A percentile compares a stretch with the other conserved stretches of the same genome.
phyloP scores from a whole-genome alignment of 345 rosid species.

The rapeseed (Brassica napus) region DNA sequence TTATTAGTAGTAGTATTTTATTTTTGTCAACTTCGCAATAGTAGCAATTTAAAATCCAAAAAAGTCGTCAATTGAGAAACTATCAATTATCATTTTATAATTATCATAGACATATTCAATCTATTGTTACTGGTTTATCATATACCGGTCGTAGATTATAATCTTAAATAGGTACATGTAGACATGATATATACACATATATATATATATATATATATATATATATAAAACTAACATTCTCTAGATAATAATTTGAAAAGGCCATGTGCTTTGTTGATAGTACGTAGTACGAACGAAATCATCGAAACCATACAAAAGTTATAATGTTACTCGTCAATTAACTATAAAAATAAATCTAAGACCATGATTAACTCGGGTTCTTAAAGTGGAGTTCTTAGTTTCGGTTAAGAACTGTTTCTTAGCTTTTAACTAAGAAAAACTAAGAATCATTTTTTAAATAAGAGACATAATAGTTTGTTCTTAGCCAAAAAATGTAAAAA shows the following conservation, averaged over 20 bases:
- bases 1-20: not conserved
- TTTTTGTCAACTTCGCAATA: not conserved
- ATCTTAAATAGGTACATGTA: slow-evolving; percentile 2
- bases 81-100: not conserved
- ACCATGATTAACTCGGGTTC: too few species aligned
- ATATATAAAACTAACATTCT: slow-evolving; percentile 3
- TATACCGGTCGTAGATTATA: slow-evolving; percentile 19
- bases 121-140: not conserved
- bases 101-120: not conserved
- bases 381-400: too few species aligned
- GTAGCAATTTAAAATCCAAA: not conserved
- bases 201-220: too few species aligned
- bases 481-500: too few species aligned
- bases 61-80: not conserved
- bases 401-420: too few species aligned
- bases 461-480: too few species aligned
- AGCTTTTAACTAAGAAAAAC: too few species aligned
- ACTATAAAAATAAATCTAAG: not conserved
- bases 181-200: not conserved
- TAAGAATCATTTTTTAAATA: too few species aligned
- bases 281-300: not conserved
- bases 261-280: slow-evolving; percentile 36
- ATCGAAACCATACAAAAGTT: not conserved
- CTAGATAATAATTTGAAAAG: not conserved
- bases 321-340: not conserved